Evolutionary conservation across 495 filamentous ascomycete species (phyloP), one percentile per base, ranked within the genome.

Genomic region (Penicillium waksmanii): DNA sequence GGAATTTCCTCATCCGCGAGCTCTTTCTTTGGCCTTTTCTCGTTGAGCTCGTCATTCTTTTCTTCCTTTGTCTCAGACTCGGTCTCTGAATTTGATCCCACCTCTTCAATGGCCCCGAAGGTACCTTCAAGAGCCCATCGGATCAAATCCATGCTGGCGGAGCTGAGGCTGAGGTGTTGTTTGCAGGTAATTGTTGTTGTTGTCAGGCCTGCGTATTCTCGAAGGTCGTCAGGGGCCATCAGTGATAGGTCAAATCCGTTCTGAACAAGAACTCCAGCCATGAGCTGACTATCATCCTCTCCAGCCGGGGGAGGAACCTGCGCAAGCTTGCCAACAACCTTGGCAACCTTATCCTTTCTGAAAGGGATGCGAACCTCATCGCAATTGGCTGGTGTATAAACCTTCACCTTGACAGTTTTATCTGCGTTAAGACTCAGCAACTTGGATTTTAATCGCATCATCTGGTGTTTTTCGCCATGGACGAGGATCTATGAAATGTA

Each of bases 321-420:
- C 12, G 95, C 95, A 15, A 98, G 82, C 70, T 92, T 95, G 56
- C 96, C 95, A 13, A 98, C 95, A 13, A 98, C 95, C 75, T 96
- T 97, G 59, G 92, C 96, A 13, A 91, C 84, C 68, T 98, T 98
- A 64, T 98, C 95, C n/a, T 89, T 87, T 66, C 87, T 92, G 80
- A 98, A 98, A 0, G 95, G 93, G 59, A 98, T 95, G 31, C 89
- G 83, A n/a, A 98, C 80, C 68, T 96, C 94, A 63, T 98, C 94
- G 69, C 93, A 96, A 71, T 98, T 98, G 25, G 88, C 85, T 0
- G 95, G 95, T 51, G 89, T 93, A 74, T 86, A 98, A 5, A 98
- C 90, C 71, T 97, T 97, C 49, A 91, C 86, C 51, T 92, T 91
- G 35, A 84, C 79, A 1, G 82, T 80, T 67, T 96, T 94, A 23